Conservation (phyloP, 2,329 filamentous ascomycete genomes). For the Aspergillus amoenus region DNA sequence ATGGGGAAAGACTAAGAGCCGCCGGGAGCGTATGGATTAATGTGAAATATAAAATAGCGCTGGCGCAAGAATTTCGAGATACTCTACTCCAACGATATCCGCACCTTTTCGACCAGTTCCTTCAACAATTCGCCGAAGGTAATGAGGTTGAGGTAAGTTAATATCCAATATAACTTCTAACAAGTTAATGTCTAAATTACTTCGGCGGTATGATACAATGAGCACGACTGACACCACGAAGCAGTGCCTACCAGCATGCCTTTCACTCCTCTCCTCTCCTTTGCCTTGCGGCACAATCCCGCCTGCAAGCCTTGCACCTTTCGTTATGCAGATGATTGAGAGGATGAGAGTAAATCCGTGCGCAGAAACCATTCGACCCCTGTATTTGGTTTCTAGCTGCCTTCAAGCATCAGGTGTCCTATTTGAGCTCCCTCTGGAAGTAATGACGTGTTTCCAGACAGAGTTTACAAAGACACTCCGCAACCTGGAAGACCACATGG, state of each 20-base stretch:
- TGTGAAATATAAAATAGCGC: slow-evolving; percentile 23
- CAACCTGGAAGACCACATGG: slow-evolving; percentile 41
- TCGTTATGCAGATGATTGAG: slow-evolving; percentile 33
- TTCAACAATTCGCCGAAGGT: slow-evolving; percentile 30
- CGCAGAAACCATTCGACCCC: slow-evolving; percentile 31
- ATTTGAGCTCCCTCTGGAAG: slow-evolving; percentile 30
- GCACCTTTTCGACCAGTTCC: slow-evolving; percentile 34
- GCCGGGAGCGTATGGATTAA: slow-evolving; percentile 9
- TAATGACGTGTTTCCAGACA: slow-evolving; percentile 37
- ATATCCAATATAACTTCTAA: background rate
- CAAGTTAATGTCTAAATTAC: background rate
- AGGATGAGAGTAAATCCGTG: slow-evolving; percentile 31
- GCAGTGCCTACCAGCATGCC: slow-evolving; percentile 33
- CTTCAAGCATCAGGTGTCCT: slow-evolving; percentile 29
- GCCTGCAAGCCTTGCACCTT: slow-evolving; percentile 34
- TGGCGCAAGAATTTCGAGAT: slow-evolving; percentile 31
- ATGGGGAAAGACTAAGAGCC: background rate
- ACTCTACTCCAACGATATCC: slow-evolving; percentile 33
- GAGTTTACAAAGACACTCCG: slow-evolving; percentile 39
- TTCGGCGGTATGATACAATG: background rate
- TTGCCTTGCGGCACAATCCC: slow-evolving; percentile 27
- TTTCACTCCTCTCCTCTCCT: slow-evolving; percentile 35
- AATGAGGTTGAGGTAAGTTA: slow-evolving; percentile 31
- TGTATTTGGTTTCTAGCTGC: slow-evolving; percentile 35
- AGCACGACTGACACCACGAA: background rate